These are phyloP conservation scores for Coemansia sp. DNA, from an alignment of 192 early-diverging fungal species.

Conservation along the genomic window DNA sequence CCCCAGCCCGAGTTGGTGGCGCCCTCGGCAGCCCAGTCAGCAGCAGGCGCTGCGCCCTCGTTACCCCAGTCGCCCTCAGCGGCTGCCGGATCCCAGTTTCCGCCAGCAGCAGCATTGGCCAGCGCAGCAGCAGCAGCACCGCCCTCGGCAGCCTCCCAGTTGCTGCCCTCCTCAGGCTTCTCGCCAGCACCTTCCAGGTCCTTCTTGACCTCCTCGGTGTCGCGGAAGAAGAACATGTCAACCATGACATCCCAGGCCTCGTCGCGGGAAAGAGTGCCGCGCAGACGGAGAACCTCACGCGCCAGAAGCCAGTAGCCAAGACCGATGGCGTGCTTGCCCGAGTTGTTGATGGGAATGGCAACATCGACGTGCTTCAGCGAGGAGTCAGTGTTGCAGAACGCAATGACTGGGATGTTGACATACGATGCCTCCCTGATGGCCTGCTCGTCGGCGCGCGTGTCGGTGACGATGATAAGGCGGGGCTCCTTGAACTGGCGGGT, in stretches of 20 bases:
- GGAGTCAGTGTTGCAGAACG: conserved; percentile 97
- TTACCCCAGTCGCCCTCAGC: conserved; percentile 50
- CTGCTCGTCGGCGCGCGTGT: conserved; percentile 98
- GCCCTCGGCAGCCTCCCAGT: conserved; percentile 55
- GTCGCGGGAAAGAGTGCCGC: conserved; percentile 85
- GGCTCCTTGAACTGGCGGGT: conserved; percentile 99
- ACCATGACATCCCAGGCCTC: conserved; percentile 96
- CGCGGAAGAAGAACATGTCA: conserved; percentile 99
- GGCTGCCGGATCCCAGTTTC: conserved; percentile 54
- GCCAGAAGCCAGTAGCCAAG: conserved; percentile 97
- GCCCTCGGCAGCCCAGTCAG: conserved; percentile 71
- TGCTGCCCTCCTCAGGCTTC: conserved; percentile 57
- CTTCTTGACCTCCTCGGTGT: conserved; percentile 95
- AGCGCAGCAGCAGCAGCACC: conserved; percentile 36
- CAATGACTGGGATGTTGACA: conserved; percentile 99
- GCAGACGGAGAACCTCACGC: conserved; percentile 97
- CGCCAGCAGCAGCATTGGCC: conserved; percentile 22
- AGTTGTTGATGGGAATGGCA: conserved; percentile 99
- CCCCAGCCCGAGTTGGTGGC: conserved; percentile 34
- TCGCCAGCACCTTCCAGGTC: conserved; percentile 73
- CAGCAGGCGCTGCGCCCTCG: conserved; percentile 35
- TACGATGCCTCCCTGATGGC: conserved; percentile 99
- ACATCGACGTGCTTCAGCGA: conserved; percentile 93
- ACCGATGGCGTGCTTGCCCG: conserved; percentile 98
- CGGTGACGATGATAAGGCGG: conserved; percentile 94